Evolutionary conservation across 2,329 filamentous ascomycete species (phyloP), one percentile per base, ranked within the genome.

Genomic region (Mollisia scopiformis): DNA sequence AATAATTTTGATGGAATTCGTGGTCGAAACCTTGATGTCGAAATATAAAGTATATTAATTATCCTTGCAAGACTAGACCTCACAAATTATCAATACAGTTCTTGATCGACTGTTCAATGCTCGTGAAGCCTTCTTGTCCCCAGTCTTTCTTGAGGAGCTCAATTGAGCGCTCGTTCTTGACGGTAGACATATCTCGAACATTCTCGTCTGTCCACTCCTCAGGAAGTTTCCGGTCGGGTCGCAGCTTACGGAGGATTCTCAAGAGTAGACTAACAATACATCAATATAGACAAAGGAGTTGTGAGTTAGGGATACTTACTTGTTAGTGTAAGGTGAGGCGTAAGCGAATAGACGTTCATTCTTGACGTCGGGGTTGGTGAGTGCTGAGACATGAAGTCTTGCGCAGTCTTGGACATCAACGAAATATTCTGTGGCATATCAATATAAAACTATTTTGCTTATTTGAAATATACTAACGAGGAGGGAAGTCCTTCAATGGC

Each of bases 401-500:
- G 68, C 73, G 6, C 59, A 57, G 55, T 75, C 72, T 43, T 69
- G 64, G 7, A 75, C 71, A 56, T 68, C 59, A 2, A 68, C 77
- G 79, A 75, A 80, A 21, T 50, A 65, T 55, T 66, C 47, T 57
- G 11, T 30, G 3, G 3, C 23, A n/a, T 19, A 49, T 58, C 23
- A 62, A n/a, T 14, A 25, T n/a, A 6, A 25, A 4, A 13, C 6
- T 8, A 19, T 5, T 5, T 8, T 10, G 33, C 21, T 23, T 14
- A 11, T 51, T 21, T 23, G 27, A 11, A 16, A 27, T 8, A 21
- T 27, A 54, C 62, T 49, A 50, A 64, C 61, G 55, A 54, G 63
- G 53, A 33, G 58, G 50, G 6, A 65, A 30, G 4, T 27, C 35
- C 25, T 56, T 37, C 28, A 68, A 28, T 11, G 51, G 35, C 2